phyloP scores from a whole-genome alignment of 176 grass and related monocot genomes.

The Thinopyrum elongatum region DNA sequence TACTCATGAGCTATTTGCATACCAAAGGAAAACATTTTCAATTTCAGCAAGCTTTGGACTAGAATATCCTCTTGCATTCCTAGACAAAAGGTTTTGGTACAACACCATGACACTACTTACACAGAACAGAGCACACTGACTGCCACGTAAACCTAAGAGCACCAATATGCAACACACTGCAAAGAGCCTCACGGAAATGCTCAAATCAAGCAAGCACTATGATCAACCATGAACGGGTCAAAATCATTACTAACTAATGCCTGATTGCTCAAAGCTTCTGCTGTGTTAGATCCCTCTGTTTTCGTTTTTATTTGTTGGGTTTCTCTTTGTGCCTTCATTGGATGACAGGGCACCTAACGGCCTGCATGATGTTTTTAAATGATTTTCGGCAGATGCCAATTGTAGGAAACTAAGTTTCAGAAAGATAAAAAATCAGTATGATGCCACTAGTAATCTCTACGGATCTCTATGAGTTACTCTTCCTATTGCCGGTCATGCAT shows the following conservation, averaged over 20 bases:
- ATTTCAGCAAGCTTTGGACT: background rate
- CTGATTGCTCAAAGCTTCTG: background rate
- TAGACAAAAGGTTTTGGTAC: background rate
- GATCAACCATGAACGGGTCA: slow-evolving; percentile 4
- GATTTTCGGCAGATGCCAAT: too few species aligned
- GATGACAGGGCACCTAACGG: too few species aligned
- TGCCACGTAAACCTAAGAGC: slow-evolving; percentile 5
- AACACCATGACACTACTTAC: slow-evolving; percentile 25
- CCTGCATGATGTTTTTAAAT: too few species aligned
- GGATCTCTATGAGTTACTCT: too few species aligned
- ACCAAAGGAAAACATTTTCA: background rate
- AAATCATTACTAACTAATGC: background rate
- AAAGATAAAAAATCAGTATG: too few species aligned
- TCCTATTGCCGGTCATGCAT: too few species aligned
- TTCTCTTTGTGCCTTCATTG: too few species aligned
- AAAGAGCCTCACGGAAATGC: background rate
- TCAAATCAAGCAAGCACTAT: slow-evolving; percentile 39
- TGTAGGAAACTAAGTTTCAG: too few species aligned
- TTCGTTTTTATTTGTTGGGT: too few species aligned
- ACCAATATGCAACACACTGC: too few species aligned
- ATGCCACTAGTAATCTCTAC: too few species aligned
- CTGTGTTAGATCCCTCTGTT: too few species aligned
- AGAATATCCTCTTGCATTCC: background rate
- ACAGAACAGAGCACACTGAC: background rate
- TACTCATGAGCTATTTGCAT: background rate